A percentile compares a stretch with the other conserved stretches of the same genome.
These are phyloP conservation scores for Rhizoctonia solani DNA, from an alignment of 1,284 basidiomycete species.

Conservation along the genomic window DNA sequence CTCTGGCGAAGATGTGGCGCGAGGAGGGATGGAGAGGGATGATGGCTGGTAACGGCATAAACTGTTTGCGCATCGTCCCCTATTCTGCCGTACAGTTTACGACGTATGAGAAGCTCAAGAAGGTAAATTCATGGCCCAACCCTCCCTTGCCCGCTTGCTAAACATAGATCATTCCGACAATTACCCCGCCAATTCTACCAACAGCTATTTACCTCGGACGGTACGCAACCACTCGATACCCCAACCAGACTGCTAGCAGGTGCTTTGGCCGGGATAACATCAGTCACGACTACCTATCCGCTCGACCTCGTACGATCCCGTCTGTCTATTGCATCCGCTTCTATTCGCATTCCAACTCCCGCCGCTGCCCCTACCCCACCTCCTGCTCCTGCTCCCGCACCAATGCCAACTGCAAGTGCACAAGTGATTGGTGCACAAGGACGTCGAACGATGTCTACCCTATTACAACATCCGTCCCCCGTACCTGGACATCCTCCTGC, in stretches of 20 bases:
- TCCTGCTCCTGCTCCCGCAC: conserved; percentile 51
- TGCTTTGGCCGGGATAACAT: conserved; percentile 88
- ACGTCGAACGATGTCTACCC: conserved; percentile 18
- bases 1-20: conserved; percentile 83
- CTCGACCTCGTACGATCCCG: conserved; percentile 91
- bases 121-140: no score
- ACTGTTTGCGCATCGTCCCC: conserved; percentile 86
- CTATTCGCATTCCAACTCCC: conserved; percentile 51
- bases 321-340: conserved; percentile 87
- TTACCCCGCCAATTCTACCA: conserved; percentile 36
- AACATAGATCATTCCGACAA: not conserved
- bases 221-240: conserved; percentile 77
- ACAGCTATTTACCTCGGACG: conserved; percentile 70
- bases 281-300: conserved; percentile 90
- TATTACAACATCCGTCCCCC: conserved; percentile 35
- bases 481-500: conserved; percentile 28
- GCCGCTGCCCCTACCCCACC: conserved; percentile 41
- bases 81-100: conserved; percentile 90
- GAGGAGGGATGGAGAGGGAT: conserved; percentile 92
- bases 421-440: conserved; percentile 1
- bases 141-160: conserved; percentile 37
- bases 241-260: conserved; percentile 80
- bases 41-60: conserved; percentile 72
- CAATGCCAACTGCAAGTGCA: not conserved
- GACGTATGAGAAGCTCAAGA: conserved; percentile 84